These are phyloP conservation scores for Bryoglossum gracile DNA, from an alignment of 495 filamentous ascomycete species.

Conservation along the genomic window DNA sequence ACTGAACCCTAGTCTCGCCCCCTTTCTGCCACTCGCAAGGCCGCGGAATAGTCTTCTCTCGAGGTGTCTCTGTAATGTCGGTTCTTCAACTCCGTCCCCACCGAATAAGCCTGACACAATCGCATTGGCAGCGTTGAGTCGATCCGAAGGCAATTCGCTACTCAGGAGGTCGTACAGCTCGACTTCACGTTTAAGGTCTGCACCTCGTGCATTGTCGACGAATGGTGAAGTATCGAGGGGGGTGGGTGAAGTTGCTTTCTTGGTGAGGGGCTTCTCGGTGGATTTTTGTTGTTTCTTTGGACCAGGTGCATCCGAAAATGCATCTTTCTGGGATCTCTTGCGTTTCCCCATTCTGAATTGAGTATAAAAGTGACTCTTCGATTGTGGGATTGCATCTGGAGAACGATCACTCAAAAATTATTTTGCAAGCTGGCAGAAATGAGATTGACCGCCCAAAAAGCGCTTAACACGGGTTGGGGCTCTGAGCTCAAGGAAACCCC, in stretches of 20 bases:
- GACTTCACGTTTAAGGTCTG: constrained; percentile 40
- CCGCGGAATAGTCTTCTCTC: constrained; percentile 71
- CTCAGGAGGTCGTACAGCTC: constrained; percentile 44
- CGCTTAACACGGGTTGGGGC: too few relatives aligned
- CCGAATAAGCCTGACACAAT: constrained; percentile 38
- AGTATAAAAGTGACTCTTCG: too few relatives aligned
- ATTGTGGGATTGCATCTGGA: too few relatives aligned
- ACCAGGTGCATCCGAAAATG: constrained; percentile 3
- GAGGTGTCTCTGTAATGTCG: constrained; percentile 43
- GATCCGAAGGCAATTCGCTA: constrained; percentile 42
- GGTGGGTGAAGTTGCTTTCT: not conserved
- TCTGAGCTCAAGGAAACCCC: too few relatives aligned
- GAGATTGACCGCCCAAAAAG: too few relatives aligned
- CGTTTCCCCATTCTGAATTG: constrained; percentile 25
- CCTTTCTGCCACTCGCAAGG: constrained; percentile 83
- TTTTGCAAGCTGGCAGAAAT: not conserved
- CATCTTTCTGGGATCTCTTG: constrained; percentile 16
- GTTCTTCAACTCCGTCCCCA: constrained; percentile 32
- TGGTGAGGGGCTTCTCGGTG: constrained; percentile 1
- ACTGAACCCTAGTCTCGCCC: constrained; percentile 84
- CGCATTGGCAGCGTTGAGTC: constrained; percentile 42
- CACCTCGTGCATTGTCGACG: constrained; percentile 33
- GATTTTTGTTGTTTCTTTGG: constrained; percentile 20
- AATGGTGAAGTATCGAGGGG: constrained; percentile 26
- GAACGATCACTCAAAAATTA: not conserved